Evolutionary conservation across 768 basidiomycete genomes (phyloP).

Genomic region (Chiua virens): DNA sequence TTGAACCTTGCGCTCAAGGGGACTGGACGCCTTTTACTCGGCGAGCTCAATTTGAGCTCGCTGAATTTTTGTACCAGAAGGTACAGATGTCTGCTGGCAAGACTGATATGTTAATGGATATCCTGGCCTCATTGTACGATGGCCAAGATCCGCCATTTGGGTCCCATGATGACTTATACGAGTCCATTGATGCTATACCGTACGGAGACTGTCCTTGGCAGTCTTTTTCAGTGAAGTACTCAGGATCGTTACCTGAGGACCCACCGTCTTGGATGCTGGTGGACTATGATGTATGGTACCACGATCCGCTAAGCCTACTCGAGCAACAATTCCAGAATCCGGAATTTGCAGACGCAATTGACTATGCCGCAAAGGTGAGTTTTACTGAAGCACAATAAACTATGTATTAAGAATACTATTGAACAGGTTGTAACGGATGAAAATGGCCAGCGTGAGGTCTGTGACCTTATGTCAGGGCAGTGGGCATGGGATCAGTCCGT

Average conservation of each 20-base stretch:
- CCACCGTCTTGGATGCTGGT: conserved; percentile 26
- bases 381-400: background rate
- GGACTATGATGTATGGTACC: conserved; percentile 24
- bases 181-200: background rate
- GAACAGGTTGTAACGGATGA: background rate
- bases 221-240: conserved; percentile 30
- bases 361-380: background rate
- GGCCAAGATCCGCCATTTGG: conserved; percentile 20
- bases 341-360: background rate
- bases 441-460: background rate
- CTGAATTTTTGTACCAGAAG: background rate
- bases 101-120: conserved; percentile 27
- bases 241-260: conserved; percentile 9
- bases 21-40: background rate
- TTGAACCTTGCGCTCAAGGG: background rate
- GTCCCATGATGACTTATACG: conserved; percentile 31
- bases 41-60: background rate
- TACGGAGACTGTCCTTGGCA: conserved; percentile 39
- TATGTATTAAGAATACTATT: no score
- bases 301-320: conserved; percentile 11
- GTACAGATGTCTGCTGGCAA: conserved; percentile 21
- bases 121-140: conserved; percentile 2
- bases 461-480: conserved; percentile 9
- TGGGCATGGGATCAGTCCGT: conserved; percentile 12
- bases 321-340: background rate